Conservation (phyloP, 2,329 filamentous ascomycete genomes). For the Ascochyta fabae region DNA sequence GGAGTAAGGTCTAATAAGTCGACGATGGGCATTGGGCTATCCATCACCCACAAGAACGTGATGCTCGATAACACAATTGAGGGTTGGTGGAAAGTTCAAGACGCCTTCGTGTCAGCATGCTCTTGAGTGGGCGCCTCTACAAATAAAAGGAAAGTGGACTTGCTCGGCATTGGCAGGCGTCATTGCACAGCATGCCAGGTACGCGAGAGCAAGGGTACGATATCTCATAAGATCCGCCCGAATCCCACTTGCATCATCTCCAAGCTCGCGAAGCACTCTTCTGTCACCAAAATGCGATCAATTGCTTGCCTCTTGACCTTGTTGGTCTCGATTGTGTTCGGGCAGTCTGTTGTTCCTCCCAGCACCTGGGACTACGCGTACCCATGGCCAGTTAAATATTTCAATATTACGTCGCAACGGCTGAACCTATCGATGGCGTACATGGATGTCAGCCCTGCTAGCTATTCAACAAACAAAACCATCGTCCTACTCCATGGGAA, state of each 20-base stretch:
- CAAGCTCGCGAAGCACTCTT: neutral
- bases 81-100: neutral
- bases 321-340: conserved; percentile 10
- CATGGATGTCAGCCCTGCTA: conserved; percentile 58
- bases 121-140: neutral
- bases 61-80: neutral
- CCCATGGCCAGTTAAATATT: conserved; percentile 57
- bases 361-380: conserved; percentile 53
- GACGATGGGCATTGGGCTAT: neutral
- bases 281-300: conserved; percentile 13
- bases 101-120: neutral
- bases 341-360: conserved; percentile 19
- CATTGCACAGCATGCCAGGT: conserved; percentile 17
- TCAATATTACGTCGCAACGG: conserved; percentile 57
- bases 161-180: conserved; percentile 16
- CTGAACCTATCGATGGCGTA: conserved; percentile 62
- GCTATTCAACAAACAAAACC: conserved; percentile 48
- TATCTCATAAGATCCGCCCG: conserved; percentile 4
- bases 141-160: neutral
- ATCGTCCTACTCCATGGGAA: conserved; percentile 62
- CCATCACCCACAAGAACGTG: neutral
- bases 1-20: no score
- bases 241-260: neutral
- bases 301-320: conserved; percentile 4
- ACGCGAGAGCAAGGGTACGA: conserved; percentile 20